These are phyloP conservation scores for Cordia subcordata DNA, from an alignment of 257 asterid species.

Conservation along the genomic window DNA sequence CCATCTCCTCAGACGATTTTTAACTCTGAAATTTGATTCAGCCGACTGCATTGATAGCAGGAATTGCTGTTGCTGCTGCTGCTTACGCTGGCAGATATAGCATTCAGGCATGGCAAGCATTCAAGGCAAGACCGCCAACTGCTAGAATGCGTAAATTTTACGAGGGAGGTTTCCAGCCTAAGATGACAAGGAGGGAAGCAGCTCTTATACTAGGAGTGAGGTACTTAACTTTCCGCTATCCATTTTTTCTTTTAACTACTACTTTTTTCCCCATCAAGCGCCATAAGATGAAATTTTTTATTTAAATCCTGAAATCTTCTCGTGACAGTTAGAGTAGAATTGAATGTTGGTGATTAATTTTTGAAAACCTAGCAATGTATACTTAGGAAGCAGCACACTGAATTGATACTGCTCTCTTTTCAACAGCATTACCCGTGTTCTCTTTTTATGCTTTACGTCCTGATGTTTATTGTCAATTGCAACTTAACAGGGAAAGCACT, in stretches of 20 bases:
- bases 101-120: conserved; percentile 81
- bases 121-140: conserved; percentile 81
- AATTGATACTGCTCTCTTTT: no score
- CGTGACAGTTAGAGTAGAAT: no score
- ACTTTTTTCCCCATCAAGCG: background rate
- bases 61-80: conserved; percentile 68
- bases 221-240: background rate
- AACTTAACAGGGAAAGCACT: conserved; percentile 54
- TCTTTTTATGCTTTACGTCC: background rate
- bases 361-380: no score
- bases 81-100: conserved; percentile 77
- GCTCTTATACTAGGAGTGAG: conserved; percentile 78
- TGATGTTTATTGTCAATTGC: background rate
- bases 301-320: no score
- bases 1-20: background rate
- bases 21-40: conserved; percentile 26
- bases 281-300: background rate
- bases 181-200: conserved; percentile 86
- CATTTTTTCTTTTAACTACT: background rate
- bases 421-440: no score
- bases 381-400: no score
- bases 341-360: no score
- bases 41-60: conserved; percentile 63
- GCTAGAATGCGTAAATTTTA: conserved; percentile 74
- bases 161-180: conserved; percentile 88